Evolutionary conservation across 164 flowering plant genomes (phyloP).

Genomic region (Nymphaea colorata): DNA sequence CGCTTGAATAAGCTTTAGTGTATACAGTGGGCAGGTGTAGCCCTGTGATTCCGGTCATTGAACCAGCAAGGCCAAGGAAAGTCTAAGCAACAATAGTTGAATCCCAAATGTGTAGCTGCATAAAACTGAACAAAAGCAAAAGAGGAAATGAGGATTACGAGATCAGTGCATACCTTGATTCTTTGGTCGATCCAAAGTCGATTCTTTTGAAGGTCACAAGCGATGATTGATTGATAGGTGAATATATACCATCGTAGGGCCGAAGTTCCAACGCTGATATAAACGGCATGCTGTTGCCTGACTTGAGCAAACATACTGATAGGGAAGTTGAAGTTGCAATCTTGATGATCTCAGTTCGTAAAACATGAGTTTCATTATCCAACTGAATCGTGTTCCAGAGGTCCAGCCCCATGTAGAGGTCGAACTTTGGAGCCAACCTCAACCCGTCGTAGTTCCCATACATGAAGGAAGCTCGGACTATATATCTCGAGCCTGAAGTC

Average conservation of each 20-base stretch:
- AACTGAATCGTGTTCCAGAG: conserved; percentile 21
- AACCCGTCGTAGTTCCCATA: conserved; percentile 16
- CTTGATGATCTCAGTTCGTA: conserved; percentile 19
- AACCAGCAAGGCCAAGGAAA: too few relatives aligned
- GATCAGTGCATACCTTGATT: too few relatives aligned
- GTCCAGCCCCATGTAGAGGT: conserved; percentile 25
- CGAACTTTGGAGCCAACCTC: conserved; percentile 18
- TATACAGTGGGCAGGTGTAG: too few relatives aligned
- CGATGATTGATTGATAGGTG: conserved; percentile 7
- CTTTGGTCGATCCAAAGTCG: conserved; percentile 12
- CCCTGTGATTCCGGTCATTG: too few relatives aligned
- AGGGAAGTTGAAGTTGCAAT: conserved; percentile 8
- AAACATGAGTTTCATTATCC: background rate
- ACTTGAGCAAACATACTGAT: conserved; percentile 28
- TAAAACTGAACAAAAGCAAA: conserved; percentile 3
- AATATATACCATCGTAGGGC: conserved; percentile 2
- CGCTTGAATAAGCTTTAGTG: too few relatives aligned
- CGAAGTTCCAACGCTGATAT: conserved; percentile 32
- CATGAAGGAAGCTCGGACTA: conserved; percentile 4
- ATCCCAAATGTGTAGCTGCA: too few relatives aligned
- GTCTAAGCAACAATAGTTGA: too few relatives aligned
- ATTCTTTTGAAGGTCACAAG: conserved; percentile 10
- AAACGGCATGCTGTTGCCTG: conserved; percentile 28
- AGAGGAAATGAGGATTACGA: too few relatives aligned
- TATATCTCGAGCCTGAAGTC: background rate